A percentile compares a stretch with the other conserved stretches of the same genome.
phyloP scores from a whole-genome alignment of 1,284 basidiomycete genomes.

The Ceratobasidium sp. region DNA sequence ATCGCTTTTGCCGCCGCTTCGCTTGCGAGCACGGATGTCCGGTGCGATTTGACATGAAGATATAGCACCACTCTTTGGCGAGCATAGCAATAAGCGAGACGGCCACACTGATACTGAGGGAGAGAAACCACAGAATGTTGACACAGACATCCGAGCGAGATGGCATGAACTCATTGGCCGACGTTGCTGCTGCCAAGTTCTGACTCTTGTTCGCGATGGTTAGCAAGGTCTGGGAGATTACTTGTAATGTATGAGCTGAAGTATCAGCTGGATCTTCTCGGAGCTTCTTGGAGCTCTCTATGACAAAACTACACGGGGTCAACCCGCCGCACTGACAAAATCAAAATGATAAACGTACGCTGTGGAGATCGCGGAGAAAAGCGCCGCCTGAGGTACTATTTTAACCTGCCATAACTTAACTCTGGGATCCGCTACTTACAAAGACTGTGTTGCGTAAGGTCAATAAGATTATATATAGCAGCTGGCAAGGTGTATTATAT shows the following conservation, averaged over 20 bases:
- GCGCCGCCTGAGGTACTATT: background rate
- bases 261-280: background rate
- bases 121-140: background rate
- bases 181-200: background rate
- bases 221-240: constrained; percentile 3
- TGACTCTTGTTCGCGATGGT: background rate
- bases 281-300: background rate
- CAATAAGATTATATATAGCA: background rate
- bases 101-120: constrained; percentile 9
- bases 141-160: background rate
- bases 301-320: background rate
- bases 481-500: background rate
- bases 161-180: background rate
- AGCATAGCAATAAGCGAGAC: too few species aligned
- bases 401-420: background rate
- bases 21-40: too few species aligned
- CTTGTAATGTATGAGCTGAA: background rate
- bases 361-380: constrained; percentile 6
- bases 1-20: too few species aligned
- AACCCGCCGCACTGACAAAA: background rate
- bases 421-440: background rate
- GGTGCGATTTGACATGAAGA: too few species aligned
- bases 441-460: constrained; percentile 1
- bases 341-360: background rate
- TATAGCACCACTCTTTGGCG: too few species aligned